These are phyloP conservation scores for Xylaria sp. DNA, from an alignment of 2,329 filamentous ascomycete species.

Conservation along the genomic window DNA sequence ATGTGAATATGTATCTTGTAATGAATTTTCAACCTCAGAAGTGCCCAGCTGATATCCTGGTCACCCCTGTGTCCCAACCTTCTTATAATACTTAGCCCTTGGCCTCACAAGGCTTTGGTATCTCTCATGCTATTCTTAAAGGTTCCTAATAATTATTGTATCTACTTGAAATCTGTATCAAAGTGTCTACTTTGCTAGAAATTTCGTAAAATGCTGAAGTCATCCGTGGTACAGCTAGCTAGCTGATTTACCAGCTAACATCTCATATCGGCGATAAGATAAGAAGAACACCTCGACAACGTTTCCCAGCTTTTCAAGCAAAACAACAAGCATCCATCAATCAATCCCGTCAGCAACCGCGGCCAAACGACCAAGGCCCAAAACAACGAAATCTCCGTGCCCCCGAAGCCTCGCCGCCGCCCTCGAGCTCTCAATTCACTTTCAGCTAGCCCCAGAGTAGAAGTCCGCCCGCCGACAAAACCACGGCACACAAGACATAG, in stretches of 20 bases:
- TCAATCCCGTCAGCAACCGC: background rate
- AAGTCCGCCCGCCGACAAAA: background rate
- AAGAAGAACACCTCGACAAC: conserved; percentile 33
- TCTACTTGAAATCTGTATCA: background rate
- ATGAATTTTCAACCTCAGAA: background rate
- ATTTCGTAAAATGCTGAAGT: background rate
- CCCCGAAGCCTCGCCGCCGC: background rate
- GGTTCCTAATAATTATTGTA: background rate
- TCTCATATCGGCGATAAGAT: conserved; percentile 40
- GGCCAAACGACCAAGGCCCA: no score
- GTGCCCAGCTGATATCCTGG: no score
- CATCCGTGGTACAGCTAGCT: background rate
- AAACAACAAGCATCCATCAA: no score
- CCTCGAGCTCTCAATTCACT: background rate
- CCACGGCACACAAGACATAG: background rate
- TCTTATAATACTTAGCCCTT: background rate
- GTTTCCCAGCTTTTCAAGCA: conserved; percentile 28
- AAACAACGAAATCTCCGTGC: background rate
- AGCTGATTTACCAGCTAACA: background rate
- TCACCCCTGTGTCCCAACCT: background rate
- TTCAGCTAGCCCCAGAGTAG: background rate
- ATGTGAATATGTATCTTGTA: background rate
- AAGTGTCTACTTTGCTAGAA: background rate
- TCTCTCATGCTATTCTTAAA: background rate
- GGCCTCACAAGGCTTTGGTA: background rate